Evolutionary conservation across 2,329 filamentous ascomycete species (phyloP).

Genomic region (Aspergillus nomiae): DNA sequence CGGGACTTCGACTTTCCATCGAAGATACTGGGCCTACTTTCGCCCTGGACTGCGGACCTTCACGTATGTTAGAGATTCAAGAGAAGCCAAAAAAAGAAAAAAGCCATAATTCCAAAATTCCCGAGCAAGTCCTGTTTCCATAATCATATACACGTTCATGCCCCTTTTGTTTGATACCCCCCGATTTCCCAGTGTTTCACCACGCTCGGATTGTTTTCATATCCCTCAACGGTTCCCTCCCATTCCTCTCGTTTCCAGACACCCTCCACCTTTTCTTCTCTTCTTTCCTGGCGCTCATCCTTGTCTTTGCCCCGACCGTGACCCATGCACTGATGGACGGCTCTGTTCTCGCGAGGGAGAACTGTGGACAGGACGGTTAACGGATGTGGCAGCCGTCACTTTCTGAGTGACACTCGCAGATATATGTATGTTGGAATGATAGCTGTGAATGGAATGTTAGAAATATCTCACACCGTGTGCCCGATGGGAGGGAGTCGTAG

Average conservation of each 20-base stretch:
- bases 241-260: background rate
- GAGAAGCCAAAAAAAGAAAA: conserved; percentile 24
- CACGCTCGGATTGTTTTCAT: conserved; percentile 8
- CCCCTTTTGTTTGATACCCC: conserved; percentile 14
- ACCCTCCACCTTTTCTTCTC: conserved; percentile 11
- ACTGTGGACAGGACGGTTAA: conserved; percentile 3
- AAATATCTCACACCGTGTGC: background rate
- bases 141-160: conserved; percentile 1
- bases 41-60: conserved; percentile 23
- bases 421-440: conserved; percentile 22
- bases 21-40: conserved; percentile 32
- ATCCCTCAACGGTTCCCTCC: conserved; percentile 8
- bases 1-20: conserved; percentile 7
- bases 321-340: background rate
- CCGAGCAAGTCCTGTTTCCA: background rate
- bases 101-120: conserved; percentile 1
- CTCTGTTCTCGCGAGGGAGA: background rate
- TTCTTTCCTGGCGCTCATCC: conserved; percentile 35
- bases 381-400: conserved; percentile 41
- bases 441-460: conserved; percentile 15
- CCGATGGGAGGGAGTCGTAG: background rate
- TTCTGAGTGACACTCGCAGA: conserved; percentile 24
- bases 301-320: conserved; percentile 6
- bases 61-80: conserved; percentile 26
- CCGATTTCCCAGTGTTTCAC: conserved; percentile 7